These are phyloP conservation scores for Leishmania braziliensis DNA, from an alignment of 208 protist genomes.

Conservation along the genomic window DNA sequence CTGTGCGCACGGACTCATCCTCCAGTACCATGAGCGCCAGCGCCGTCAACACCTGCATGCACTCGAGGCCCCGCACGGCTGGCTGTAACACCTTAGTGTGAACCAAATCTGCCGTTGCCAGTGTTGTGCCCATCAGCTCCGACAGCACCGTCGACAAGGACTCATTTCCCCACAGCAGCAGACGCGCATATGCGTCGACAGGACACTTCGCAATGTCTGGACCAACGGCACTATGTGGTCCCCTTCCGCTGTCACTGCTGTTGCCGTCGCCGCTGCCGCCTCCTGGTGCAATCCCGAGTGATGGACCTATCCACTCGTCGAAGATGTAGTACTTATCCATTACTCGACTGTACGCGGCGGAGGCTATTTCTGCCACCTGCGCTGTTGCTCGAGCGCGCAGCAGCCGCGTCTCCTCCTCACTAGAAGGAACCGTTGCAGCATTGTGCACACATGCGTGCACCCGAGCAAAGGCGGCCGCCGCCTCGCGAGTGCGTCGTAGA, in stretches of 20 bases:
- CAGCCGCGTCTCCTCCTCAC: conserved; percentile 9
- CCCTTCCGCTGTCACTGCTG: neutral
- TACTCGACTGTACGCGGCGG: conserved; percentile 21
- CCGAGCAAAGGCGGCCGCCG: conserved; percentile 13
- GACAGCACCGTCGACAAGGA: conserved; percentile 1
- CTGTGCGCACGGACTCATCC: conserved; percentile 26
- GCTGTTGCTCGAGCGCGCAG: conserved; percentile 16
- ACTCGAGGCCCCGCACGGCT: conserved; percentile 24
- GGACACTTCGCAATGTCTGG: conserved; percentile 8
- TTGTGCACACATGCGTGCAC: conserved; percentile 13
- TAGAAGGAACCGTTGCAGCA: neutral
- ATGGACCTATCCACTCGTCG: conserved; percentile 10
- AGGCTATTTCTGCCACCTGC: conserved; percentile 10
- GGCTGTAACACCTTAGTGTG: conserved; percentile 10
- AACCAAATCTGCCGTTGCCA: conserved; percentile 17
- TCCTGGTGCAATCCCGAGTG: conserved; percentile 21
- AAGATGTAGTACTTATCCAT: conserved; percentile 36
- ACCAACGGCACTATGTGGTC: conserved; percentile 4
- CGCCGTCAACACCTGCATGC: conserved; percentile 23
- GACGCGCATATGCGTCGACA: conserved; percentile 4
- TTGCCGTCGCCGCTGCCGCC: neutral
- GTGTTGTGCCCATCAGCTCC: conserved; percentile 5
- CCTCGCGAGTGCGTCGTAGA: conserved; percentile 31
- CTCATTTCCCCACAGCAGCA: conserved; percentile 23
- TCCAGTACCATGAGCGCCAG: conserved; percentile 31